Conservation (phyloP, 345 rosid species). For the Litchi chinensis region DNA sequence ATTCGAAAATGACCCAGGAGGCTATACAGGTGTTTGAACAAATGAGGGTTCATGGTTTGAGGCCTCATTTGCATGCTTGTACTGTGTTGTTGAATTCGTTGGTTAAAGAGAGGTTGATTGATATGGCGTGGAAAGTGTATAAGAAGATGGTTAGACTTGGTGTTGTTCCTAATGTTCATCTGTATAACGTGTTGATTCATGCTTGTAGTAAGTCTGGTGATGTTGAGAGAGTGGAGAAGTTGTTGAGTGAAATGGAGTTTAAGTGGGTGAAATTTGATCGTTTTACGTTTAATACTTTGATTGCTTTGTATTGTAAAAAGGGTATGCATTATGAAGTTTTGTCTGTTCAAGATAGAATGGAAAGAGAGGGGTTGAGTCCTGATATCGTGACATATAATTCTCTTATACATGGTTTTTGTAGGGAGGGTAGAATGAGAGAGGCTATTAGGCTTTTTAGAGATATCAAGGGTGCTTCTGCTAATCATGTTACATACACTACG, state of each 20-base stretch:
- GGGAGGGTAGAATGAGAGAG: slow-evolving; percentile 96
- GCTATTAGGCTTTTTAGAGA: slow-evolving; percentile 74
- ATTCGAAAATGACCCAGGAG: slow-evolving; percentile 65
- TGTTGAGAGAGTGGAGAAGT: slow-evolving; percentile 63
- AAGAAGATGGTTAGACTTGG: slow-evolving; percentile 81
- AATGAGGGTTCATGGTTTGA: slow-evolving; percentile 50
- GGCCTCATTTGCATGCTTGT: slow-evolving; percentile 88
- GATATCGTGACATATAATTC: slow-evolving; percentile 85
- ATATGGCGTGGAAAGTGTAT: slow-evolving; percentile 75
- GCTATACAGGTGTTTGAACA: slow-evolving; percentile 77
- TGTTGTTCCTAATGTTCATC: slow-evolving; percentile 66
- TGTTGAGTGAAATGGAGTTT: slow-evolving; percentile 79
- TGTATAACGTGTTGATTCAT: slow-evolving; percentile 85
- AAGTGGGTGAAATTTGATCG: slow-evolving; percentile 63
- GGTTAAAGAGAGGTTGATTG: slow-evolving; percentile 67
- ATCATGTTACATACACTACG: slow-evolving; percentile 75
- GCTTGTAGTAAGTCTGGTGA: slow-evolving; percentile 86
- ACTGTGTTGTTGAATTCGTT: slow-evolving; percentile 73
- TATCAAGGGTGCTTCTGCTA: slow-evolving; percentile 60
- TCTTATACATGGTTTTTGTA: slow-evolving; percentile 68
- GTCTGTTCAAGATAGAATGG: slow-evolving; percentile 84
- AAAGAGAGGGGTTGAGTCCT: slow-evolving; percentile 61
- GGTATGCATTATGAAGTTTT: slow-evolving; percentile 95
- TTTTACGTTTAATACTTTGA: slow-evolving; percentile 76
- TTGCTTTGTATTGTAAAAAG: slow-evolving; percentile 74